These are phyloP conservation scores for Lindgomyces ingoldianus DNA, from an alignment of 495 filamentous ascomycete species.

Conservation along the genomic window DNA sequence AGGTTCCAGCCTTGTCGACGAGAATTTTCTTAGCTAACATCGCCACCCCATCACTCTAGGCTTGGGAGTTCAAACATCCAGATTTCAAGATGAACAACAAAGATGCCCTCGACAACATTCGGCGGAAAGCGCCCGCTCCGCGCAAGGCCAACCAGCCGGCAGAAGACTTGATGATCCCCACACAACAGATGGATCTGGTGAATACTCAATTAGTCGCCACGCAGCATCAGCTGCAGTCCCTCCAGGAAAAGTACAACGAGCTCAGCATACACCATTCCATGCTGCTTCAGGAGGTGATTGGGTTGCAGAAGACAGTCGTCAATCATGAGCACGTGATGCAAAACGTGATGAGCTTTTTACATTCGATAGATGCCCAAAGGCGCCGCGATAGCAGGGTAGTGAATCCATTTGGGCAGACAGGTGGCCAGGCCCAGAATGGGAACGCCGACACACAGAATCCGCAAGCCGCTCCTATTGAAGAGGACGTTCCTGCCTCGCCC, in stretches of 20 bases:
- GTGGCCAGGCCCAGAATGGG: conserved; percentile 37
- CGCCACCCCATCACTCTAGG: conserved; percentile 51
- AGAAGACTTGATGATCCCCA: conserved; percentile 76
- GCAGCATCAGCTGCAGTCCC: conserved; percentile 82
- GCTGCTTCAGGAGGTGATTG: conserved; percentile 82
- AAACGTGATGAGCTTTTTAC: conserved; percentile 70
- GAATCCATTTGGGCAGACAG: conserved; percentile 50
- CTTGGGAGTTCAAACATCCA: conserved; percentile 98
- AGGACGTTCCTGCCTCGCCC: conserved; percentile 78
- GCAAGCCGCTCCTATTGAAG: conserved; percentile 40
- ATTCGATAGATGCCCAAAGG: conserved; percentile 65
- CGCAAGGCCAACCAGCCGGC: conserved; percentile 65
- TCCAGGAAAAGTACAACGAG: conserved; percentile 83
- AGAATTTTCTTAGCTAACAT: not conserved
- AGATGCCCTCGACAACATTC: conserved; percentile 94
- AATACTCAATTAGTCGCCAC: conserved; percentile 87
- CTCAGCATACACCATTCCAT: conserved; percentile 81
- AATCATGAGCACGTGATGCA: conserved; percentile 78
- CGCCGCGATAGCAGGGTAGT: conserved; percentile 61
- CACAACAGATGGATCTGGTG: conserved; percentile 86
- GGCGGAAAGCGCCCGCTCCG: conserved; percentile 90
- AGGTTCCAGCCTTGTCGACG: conserved; percentile 12
- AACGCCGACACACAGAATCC: conserved; percentile 20
- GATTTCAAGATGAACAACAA: conserved; percentile 96
- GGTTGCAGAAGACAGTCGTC: conserved; percentile 84